Percentiles rank a stretch among this genome's conserved stretches.
phyloP scores from a whole-genome alignment of 495 filamentous ascomycete species.

The Ramalina intermedia region DNA sequence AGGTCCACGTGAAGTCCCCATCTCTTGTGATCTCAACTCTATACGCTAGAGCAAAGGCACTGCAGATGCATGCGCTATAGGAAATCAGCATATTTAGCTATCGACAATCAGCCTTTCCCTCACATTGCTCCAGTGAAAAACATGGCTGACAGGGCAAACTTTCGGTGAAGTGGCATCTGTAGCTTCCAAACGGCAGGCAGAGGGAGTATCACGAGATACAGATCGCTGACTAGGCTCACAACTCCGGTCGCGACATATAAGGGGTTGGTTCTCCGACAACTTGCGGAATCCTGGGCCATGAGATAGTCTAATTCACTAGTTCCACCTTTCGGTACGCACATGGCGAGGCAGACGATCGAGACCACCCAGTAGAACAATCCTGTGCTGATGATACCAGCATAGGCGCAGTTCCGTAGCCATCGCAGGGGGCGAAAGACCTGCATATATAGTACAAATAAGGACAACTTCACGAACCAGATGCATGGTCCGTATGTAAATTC shows the following conservation, averaged over 20 bases:
- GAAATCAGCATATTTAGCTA: no score
- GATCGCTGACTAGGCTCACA: slow-evolving; percentile 11
- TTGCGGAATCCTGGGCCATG: not conserved
- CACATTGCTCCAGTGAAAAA: no score
- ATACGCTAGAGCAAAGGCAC: no score
- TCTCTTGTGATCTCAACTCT: no score
- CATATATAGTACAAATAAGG: slow-evolving; percentile 2
- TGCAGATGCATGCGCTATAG: no score
- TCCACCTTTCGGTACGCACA: not conserved
- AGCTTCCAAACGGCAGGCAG: slow-evolving; percentile 10
- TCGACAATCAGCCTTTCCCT: no score
- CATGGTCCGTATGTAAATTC: not conserved
- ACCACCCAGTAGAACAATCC: not conserved
- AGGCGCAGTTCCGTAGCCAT: slow-evolving; percentile 1
- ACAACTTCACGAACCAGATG: slow-evolving; percentile 1
- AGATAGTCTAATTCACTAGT: not conserved
- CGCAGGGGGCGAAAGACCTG: slow-evolving; percentile 2
- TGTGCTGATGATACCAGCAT: not conserved
- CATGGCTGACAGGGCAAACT: no score
- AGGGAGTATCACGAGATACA: slow-evolving; percentile 15
- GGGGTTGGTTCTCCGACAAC: no score
- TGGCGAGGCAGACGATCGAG: not conserved
- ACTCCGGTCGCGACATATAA: no score
- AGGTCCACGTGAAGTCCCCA: no score
- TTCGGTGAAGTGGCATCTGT: no score